A percentile compares a stretch with the other conserved stretches of the same genome.
Evolutionary conservation across 2,329 filamentous ascomycete genomes (phyloP).

Genomic region (Cordyceps cicadae): DNA sequence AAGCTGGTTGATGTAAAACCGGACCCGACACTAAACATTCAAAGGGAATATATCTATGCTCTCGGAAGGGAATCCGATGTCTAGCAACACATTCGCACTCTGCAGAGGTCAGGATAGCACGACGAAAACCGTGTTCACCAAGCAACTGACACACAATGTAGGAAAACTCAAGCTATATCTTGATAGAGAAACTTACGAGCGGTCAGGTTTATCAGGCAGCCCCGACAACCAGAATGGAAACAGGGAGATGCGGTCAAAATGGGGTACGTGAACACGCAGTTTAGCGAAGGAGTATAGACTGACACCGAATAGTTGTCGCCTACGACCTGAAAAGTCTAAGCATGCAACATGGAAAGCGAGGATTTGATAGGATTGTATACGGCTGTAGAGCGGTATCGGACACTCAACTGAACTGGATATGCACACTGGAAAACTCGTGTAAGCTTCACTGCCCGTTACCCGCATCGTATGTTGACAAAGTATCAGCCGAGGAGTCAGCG

Average conservation of each 20-base stretch:
- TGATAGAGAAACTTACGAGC: slow-evolving; percentile 74
- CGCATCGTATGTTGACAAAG: neutral
- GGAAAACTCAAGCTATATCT: slow-evolving; percentile 69
- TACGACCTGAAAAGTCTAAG: slow-evolving; percentile 63
- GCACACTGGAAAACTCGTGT: slow-evolving; percentile 45
- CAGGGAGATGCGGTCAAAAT: slow-evolving; percentile 58
- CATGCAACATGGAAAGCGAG: slow-evolving; percentile 78
- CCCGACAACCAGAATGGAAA: slow-evolving; percentile 52
- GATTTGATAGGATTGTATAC: slow-evolving; percentile 69
- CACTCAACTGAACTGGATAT: slow-evolving; percentile 65
- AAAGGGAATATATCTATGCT: slow-evolving; percentile 74
- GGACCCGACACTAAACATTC: neutral
- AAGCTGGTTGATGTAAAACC: slow-evolving; percentile 12
- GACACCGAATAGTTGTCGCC: slow-evolving; percentile 54
- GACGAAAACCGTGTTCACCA: neutral
- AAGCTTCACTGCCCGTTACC: neutral
- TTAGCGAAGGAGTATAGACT: slow-evolving; percentile 14
- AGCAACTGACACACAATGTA: slow-evolving; percentile 21
- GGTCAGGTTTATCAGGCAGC: slow-evolving; percentile 69
- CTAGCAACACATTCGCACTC: slow-evolving; percentile 66
- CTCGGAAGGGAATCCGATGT: slow-evolving; percentile 63
- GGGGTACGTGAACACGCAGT: slow-evolving; percentile 44
- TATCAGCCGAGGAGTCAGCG: neutral
- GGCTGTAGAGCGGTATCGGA: slow-evolving; percentile 72
- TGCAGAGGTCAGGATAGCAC: slow-evolving; percentile 46